Evolutionary conservation across 1,139 yeast species (phyloP), one percentile per base, ranked within the genome.

Genomic region (Insectozyma bohioensis): DNA sequence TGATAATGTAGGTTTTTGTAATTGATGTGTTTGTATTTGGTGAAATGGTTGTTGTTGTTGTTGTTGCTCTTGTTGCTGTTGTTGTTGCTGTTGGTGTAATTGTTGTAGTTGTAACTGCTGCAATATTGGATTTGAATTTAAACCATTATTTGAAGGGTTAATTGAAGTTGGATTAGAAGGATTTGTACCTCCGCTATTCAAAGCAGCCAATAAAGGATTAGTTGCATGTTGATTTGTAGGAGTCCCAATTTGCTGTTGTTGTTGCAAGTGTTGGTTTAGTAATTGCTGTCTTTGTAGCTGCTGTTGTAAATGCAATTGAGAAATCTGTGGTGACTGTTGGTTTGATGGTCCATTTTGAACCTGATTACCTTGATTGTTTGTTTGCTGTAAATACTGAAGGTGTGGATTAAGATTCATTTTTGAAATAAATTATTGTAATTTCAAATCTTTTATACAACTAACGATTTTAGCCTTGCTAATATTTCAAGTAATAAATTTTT

Each of bases 211-310:
- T 23, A 66, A 52, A 19, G 72, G 63, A 35, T 67, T 47, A 6
- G 55, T 36, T 31, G 44, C 36, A 40, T 48, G 43, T 33, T 47
- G 51, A 37, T 48, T 32, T 47, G 50, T 6, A 9, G 54, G 49
- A 11, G 57, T 51, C 17, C 54, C 58, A 30, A 52, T 37, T 28
- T 44, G 56, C 18, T 44, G 50, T 33, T 51, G 63, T 28, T 54
- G 62, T 29, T 56, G 66, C 33, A 56, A 48, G 35, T 61, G 67
- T 36, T 62, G 68, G 33, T 51, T 61, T 41, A 62, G 50, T 13
- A 61, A 43, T 41, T 64, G 71, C 38, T 66, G 72, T 42, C 67
- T 58, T 40, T 63, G 70, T 37, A 67, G 63, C 40, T 67, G 71
- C 34, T 64, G 67, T 29, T 56, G 66, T 42, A 61, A 52, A 39